These are phyloP conservation scores for Rhododendron simsii DNA, from an alignment of 148 eudicot species.

Conservation along the genomic window DNA sequence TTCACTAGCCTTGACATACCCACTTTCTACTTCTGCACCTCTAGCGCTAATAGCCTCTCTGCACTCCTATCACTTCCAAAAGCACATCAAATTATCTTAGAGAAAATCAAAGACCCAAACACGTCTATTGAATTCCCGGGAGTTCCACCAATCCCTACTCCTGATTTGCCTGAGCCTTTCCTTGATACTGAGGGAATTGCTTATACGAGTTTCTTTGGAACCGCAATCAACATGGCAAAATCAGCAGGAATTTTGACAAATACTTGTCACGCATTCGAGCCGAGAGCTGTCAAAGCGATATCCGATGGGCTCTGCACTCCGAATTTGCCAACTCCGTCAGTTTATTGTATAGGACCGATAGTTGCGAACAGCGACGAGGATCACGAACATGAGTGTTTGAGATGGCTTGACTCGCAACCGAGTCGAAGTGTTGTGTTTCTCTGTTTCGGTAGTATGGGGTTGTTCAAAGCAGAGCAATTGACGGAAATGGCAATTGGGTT, in stretches of 20 bases:
- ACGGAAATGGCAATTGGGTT: slow-evolving; percentile 28
- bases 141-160: slow-evolving; percentile 8
- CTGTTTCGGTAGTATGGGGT: slow-evolving; percentile 30
- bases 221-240: not conserved
- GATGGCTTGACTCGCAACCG: no score
- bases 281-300: slow-evolving; percentile 13
- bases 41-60: slow-evolving; percentile 22
- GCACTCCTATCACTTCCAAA: slow-evolving; percentile 12
- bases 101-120: slow-evolving; percentile 4
- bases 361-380: not conserved
- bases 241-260: slow-evolving; percentile 17
- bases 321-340: slow-evolving; percentile 16
- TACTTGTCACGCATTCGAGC: slow-evolving; percentile 4
- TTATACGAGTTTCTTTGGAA: not conserved
- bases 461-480: slow-evolving; percentile 20
- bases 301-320: slow-evolving; percentile 21
- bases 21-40: slow-evolving; percentile 27
- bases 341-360: slow-evolving; percentile 25
- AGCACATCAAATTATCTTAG: not conserved
- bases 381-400: not conserved
- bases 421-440: slow-evolving; percentile 24
- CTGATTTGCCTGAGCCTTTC: slow-evolving; percentile 12
- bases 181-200: slow-evolving; percentile 1
- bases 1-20: slow-evolving; percentile 13
- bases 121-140: slow-evolving; percentile 10